Evolutionary conservation across 768 basidiomycete genomes (phyloP), one percentile per base, ranked within the genome.

Genomic region (Tulasnella calospora): DNA sequence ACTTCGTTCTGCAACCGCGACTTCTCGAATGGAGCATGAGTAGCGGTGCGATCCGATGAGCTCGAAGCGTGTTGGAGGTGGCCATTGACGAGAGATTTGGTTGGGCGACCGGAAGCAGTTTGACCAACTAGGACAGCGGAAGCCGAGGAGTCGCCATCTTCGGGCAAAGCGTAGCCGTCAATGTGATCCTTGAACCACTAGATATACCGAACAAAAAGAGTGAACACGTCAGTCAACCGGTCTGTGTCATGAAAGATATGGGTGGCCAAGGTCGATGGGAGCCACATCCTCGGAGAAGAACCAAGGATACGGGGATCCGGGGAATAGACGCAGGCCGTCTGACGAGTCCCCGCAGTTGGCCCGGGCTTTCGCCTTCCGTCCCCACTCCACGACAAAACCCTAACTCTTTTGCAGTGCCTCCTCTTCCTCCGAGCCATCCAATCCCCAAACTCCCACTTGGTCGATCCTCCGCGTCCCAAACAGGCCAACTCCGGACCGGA

Each of bases 101-200:
- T 61, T 9, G 75, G 35, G 46, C 75, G 47, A 17, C 71, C 61
- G 61, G 61, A 67, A 67, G 61, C 30, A 27, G 33, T 27, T 44
- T 74, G 44, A 33, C 51, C 51, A 55, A 74, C 36, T 0, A 17
- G 73, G 30, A 74, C 19, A 4, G 73, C 73, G 73, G 44, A 55
- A 55, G 75, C 55, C 46, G 75, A 57, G 55, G 47, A 46, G 41
- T 76, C 75, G 51, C 35, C 40, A 38, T 76, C 61, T 36, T 40
- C 75, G 47, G 75, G 57, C 57, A 57, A 69, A 33, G 47, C 40
- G 40, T 76, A 76, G 75, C 55, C 75, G 19, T 67, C 51, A 57
- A 76, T 76, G 61, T 76, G 9, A n/a, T 27, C 30, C 55, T 76
- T 76, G 75, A 61, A 76, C 33, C 30, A 76, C 75, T 76, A 40